Conservation (phyloP, 257 asterid species). For the Solanum chilense region DNA sequence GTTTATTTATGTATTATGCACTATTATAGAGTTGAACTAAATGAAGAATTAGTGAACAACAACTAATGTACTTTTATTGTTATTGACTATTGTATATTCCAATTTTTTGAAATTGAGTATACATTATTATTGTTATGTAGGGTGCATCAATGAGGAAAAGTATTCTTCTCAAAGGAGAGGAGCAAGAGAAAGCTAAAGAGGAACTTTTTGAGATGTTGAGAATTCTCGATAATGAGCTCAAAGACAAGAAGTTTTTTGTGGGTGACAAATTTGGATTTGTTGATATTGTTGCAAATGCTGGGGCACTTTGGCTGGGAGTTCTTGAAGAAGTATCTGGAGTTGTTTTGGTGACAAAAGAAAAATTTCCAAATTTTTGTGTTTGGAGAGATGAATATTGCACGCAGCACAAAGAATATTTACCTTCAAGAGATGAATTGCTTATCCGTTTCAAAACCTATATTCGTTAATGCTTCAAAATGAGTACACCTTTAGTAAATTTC, state of each 20-base stretch:
- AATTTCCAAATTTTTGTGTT: background rate
- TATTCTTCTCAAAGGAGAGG: background rate
- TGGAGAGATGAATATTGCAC: background rate
- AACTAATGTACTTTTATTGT: background rate
- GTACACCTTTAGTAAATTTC: background rate
- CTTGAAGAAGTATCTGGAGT: background rate
- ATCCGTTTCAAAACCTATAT: background rate
- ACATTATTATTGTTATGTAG: background rate
- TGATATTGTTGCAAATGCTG: background rate
- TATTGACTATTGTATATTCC: background rate
- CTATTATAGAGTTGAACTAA: too few species aligned
- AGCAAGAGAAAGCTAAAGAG: background rate
- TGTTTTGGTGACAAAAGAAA: background rate
- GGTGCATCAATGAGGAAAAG: background rate
- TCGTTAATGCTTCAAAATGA: background rate
- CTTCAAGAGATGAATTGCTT: background rate
- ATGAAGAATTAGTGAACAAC: background rate
- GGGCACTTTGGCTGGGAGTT: background rate
- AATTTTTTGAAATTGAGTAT: background rate
- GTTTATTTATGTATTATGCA: too few species aligned
- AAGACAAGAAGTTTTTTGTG: background rate
- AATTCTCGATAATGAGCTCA: background rate
- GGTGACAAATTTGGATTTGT: background rate
- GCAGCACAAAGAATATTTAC: background rate
- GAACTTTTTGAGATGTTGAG: background rate